Evolutionary conservation across 129 eudicot genomes (phyloP).

Genomic region (Saussurea involucrata): DNA sequence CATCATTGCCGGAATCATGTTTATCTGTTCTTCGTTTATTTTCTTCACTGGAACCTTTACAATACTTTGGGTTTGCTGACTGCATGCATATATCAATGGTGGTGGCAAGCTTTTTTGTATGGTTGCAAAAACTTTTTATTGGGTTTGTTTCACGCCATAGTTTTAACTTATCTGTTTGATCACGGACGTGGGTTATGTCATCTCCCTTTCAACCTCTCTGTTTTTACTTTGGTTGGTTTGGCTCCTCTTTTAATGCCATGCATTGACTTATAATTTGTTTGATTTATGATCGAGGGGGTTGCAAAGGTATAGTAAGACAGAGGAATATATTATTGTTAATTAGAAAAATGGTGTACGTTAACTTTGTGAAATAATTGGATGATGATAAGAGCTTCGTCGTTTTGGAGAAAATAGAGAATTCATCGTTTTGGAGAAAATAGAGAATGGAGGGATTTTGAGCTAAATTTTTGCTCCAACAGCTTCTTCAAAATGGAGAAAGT

Average conservation of each 20-base stretch:
- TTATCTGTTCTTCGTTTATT: background rate
- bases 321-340: too few relatives aligned
- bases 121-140: background rate
- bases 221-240: background rate
- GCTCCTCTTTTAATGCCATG: background rate
- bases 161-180: background rate
- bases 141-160: background rate
- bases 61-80: background rate
- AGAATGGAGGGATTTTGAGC: too few relatives aligned
- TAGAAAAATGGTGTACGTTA: too few relatives aligned
- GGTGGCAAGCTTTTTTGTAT: background rate
- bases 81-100: background rate
- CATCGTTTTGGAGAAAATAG: too few relatives aligned
- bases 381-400: too few relatives aligned
- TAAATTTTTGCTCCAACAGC: too few relatives aligned
- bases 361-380: too few relatives aligned
- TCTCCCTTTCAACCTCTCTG: background rate
- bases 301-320: too few relatives aligned
- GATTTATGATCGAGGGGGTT: background rate
- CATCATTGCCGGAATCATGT: background rate
- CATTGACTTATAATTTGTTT: background rate
- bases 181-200: background rate
- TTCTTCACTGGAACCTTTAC: background rate
- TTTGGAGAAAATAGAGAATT: too few relatives aligned
- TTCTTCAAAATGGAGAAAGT: too few relatives aligned